These are phyloP conservation scores for Schizochytrium sp. DNA, from an alignment of 108 stramenopile species.

Conservation along the genomic window DNA sequence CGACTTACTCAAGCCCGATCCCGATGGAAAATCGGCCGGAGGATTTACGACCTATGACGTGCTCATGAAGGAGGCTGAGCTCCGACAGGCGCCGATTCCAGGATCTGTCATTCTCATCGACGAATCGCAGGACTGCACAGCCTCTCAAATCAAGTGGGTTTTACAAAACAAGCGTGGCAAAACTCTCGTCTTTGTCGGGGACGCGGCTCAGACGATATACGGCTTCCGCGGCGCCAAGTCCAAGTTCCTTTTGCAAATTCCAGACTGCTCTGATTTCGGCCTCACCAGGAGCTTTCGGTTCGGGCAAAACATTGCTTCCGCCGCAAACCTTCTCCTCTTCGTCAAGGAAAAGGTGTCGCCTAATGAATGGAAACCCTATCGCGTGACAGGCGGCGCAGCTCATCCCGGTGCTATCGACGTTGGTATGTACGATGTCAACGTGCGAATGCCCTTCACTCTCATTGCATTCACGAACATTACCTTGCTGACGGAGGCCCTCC, in stretches of 20 bases:
- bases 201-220: slow-evolving; percentile 48
- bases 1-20: too few relatives aligned
- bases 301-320: slow-evolving; percentile 38
- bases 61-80: too few relatives aligned
- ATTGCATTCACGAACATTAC: neutral
- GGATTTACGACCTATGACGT: too few relatives aligned
- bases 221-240: slow-evolving; percentile 45
- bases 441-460: neutral
- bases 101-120: too few relatives aligned
- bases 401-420: neutral
- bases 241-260: slow-evolving; percentile 22
- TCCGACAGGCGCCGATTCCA: too few relatives aligned
- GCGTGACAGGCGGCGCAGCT: neutral
- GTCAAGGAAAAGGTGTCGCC: slow-evolving; percentile 21
- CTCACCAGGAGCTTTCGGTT: slow-evolving; percentile 39
- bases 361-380: neutral
- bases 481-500: neutral
- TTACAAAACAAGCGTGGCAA: slow-evolving; percentile 27
- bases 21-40: too few relatives aligned
- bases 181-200: slow-evolving; percentile 40
- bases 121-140: neutral
- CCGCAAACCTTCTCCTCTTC: slow-evolving; percentile 34
- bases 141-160: neutral
- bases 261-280: neutral
- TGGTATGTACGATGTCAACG: neutral